These are phyloP conservation scores for Picea sitchensis DNA, from an alignment of 75 land plant species.

Conservation along the genomic window DNA sequence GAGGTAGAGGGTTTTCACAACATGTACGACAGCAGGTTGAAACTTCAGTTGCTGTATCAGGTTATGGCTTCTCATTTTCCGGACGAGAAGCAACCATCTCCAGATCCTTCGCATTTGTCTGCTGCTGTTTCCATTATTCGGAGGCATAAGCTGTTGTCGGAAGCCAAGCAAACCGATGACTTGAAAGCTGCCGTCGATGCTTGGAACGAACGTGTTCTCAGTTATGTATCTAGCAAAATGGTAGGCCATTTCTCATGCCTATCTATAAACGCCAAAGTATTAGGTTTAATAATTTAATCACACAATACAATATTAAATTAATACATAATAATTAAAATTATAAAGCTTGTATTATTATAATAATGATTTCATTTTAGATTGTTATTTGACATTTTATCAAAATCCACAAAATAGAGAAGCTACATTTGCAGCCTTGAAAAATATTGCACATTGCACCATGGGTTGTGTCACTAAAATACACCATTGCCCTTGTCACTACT, in stretches of 20 bases:
- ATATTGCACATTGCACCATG: too few species aligned
- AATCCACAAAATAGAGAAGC: too few species aligned
- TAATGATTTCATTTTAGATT: too few species aligned
- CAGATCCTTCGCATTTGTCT: slow-evolving; percentile 41
- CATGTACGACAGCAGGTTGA: slow-evolving; percentile 39
- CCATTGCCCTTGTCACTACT: too few species aligned
- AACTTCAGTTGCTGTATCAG: slow-evolving; percentile 45
- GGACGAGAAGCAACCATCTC: slow-evolving; percentile 49
- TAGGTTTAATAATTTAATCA: too few species aligned
- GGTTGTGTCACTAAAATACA: too few species aligned
- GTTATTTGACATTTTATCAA: too few species aligned
- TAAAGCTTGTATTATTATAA: too few species aligned
- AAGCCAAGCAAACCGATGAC: slow-evolving; percentile 23
- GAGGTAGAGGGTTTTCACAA: slow-evolving; percentile 15
- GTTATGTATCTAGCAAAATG: slow-evolving; percentile 50
- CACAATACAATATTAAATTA: too few species aligned
- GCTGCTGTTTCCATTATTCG: slow-evolving; percentile 37
- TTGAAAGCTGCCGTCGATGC: slow-evolving; percentile 64
- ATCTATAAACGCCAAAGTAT: too few species aligned
- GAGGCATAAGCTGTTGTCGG: slow-evolving; percentile 57
- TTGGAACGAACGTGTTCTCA: slow-evolving; percentile 54
- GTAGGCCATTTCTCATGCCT: slow-evolving; percentile 20
- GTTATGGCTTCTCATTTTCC: slow-evolving; percentile 56
- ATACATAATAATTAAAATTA: too few species aligned
- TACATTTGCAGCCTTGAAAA: too few species aligned